A percentile compares a stretch with the other conserved stretches of the same genome.
phyloP scores from a whole-genome alignment of 495 filamentous ascomycete species.

The Sporormia fimetaria region DNA sequence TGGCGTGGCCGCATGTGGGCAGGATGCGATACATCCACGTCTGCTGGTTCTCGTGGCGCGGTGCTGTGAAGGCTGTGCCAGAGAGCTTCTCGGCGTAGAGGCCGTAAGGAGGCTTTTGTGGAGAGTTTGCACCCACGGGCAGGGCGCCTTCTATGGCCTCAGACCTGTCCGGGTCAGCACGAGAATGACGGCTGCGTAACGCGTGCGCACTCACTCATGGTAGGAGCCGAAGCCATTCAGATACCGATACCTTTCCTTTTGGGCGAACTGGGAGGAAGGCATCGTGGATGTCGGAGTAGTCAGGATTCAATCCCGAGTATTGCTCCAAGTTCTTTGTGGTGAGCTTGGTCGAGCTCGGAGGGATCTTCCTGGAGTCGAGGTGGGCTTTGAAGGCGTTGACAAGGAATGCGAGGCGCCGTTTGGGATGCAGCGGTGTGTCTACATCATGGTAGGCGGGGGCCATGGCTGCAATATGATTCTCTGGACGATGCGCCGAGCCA shows the following conservation, averaged over 20 bases:
- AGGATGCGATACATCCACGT: slow-evolving; percentile 92
- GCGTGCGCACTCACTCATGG: slow-evolving; percentile 39
- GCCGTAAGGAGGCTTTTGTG: slow-evolving; percentile 73
- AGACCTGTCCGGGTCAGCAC: slow-evolving; percentile 26
- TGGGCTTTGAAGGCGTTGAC: slow-evolving; percentile 13
- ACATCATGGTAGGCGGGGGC: slow-evolving; percentile 23
- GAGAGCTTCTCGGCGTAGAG: slow-evolving; percentile 91
- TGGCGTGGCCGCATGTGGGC: slow-evolving; percentile 68
- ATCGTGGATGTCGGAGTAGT: slow-evolving; percentile 34
- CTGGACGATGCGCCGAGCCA: too few species aligned
- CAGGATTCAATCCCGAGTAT: slow-evolving; percentile 26
- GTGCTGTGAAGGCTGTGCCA: slow-evolving; percentile 86
- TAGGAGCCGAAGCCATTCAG: slow-evolving; percentile 49
- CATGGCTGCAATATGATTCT: slow-evolving; percentile 12
- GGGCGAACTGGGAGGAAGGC: slow-evolving; percentile 46
- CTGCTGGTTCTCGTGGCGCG: slow-evolving; percentile 78
- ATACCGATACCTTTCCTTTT: slow-evolving; percentile 47
- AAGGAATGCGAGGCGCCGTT: slow-evolving; percentile 8
- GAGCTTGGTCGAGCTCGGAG: slow-evolving; percentile 19
- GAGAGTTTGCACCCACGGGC: slow-evolving; percentile 67
- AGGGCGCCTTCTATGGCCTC: slow-evolving; percentile 49
- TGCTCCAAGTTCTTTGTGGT: slow-evolving; percentile 28
- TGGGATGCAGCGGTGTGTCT: slow-evolving; percentile 20
- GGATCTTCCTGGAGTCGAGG: slow-evolving; percentile 10
- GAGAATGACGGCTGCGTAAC: background rate